Evolutionary conservation across 2,329 filamentous ascomycete genomes (phyloP).

Genomic region (Epichloe sylvatica): DNA sequence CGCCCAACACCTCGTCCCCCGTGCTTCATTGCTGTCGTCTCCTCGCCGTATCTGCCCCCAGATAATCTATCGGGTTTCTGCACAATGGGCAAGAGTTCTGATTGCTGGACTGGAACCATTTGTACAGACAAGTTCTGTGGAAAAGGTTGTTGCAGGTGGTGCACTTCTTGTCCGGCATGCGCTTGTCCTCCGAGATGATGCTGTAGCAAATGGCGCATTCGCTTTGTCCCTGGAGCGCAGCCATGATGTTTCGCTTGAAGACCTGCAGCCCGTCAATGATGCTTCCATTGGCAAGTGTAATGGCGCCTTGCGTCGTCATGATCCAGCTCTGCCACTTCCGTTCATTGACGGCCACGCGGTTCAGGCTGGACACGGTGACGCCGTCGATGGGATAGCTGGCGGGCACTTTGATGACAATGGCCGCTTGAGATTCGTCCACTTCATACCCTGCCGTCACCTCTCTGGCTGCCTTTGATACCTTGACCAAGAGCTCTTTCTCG

Average conservation of each 20-base stretch:
- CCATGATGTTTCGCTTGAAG: conserved; percentile 76
- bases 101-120: conserved; percentile 93
- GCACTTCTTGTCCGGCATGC: conserved; percentile 83
- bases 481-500: conserved; percentile 48
- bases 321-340: conserved; percentile 90
- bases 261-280: conserved; percentile 76
- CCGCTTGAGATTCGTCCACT: conserved; percentile 73
- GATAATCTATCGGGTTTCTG: conserved; percentile 66
- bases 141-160: conserved; percentile 88
- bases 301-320: conserved; percentile 75
- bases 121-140: conserved; percentile 79
- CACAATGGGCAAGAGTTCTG: conserved; percentile 87
- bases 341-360: conserved; percentile 76
- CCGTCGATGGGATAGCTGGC: conserved; percentile 68
- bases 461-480: conserved; percentile 53
- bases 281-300: conserved; percentile 81
- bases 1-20: too few relatives aligned
- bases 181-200: conserved; percentile 77
- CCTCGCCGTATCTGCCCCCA: conserved; percentile 27
- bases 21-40: conserved; percentile 16
- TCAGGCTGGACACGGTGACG: conserved; percentile 62
- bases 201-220: conserved; percentile 97
- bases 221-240: conserved; percentile 78
- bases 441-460: conserved; percentile 78
- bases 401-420: conserved; percentile 71